phyloP scores from a whole-genome alignment of 768 basidiomycete genomes.

The Cystofilobasidium ferigula region DNA sequence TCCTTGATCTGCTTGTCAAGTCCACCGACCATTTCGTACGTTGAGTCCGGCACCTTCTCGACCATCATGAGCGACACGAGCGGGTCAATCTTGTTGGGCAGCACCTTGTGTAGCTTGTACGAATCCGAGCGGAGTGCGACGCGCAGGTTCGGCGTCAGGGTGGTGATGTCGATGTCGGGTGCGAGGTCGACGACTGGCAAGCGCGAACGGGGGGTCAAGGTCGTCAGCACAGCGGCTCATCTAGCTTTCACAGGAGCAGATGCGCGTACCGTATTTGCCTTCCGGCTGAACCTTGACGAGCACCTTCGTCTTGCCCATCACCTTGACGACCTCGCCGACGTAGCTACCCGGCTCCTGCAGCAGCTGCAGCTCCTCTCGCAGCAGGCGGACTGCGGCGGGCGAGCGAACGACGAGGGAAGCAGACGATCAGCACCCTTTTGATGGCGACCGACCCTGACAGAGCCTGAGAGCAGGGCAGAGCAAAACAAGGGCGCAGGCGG shows the following conservation, averaged over 20 bases:
- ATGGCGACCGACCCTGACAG: not conserved
- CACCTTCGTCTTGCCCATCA: constrained; percentile 99
- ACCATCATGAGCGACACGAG: constrained; percentile 99
- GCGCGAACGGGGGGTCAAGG: not conserved
- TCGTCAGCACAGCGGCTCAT: not conserved
- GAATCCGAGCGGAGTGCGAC: constrained; percentile 92
- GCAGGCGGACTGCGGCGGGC: constrained; percentile 55
- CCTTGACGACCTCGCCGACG: constrained; percentile 93
- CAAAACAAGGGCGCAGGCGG: not conserved
- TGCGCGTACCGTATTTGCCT: constrained; percentile 78
- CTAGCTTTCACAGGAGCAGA: not conserved
- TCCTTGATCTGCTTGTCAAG: constrained; percentile 97
- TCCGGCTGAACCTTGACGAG: constrained; percentile 97
- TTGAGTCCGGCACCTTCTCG: constrained; percentile 97
- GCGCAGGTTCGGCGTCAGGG: constrained; percentile 74
- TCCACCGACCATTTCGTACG: constrained; percentile 99
- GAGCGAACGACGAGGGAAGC: not conserved
- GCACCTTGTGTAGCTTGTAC: constrained; percentile 90
- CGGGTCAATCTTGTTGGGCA: constrained; percentile 96
- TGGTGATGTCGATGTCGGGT: constrained; percentile 64
- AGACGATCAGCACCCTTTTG: not conserved
- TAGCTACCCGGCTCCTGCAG: constrained; percentile 93
- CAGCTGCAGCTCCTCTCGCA: constrained; percentile 83
- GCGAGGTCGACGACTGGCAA: constrained; percentile 75
- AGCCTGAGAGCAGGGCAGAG: not conserved